These are phyloP conservation scores for Plasmodium gallinaceum DNA, from an alignment of 169 alveolate genomes.

Conservation along the genomic window DNA sequence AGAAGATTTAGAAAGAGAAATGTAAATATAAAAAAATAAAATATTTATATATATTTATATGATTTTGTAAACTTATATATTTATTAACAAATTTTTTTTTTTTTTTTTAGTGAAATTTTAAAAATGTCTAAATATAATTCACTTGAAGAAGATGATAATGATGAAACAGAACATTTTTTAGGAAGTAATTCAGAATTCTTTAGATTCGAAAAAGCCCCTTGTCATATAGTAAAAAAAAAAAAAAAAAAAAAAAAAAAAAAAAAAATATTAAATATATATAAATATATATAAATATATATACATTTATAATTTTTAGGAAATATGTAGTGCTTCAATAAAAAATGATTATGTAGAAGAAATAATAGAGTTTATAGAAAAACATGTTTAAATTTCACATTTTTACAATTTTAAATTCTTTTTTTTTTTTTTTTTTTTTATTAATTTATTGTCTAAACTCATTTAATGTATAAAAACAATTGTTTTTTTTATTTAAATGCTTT, in stretches of 20 bases:
- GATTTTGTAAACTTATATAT: not conserved
- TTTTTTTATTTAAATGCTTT: not conserved
- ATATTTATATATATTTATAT: not conserved
- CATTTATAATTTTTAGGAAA: conserved; percentile 18
- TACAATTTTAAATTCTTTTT: not conserved
- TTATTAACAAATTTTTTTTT: not conserved
- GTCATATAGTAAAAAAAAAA: conserved; percentile 24
- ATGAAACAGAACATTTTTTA: conserved; percentile 41
- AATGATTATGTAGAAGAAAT: conserved; percentile 46
- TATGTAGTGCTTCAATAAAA: conserved; percentile 55
- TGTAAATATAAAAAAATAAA: conserved; percentile 29
- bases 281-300: not conserved
- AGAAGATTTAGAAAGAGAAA: conserved; percentile 71
- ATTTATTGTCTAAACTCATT: not conserved
- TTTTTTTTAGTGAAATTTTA: conserved; percentile 58
- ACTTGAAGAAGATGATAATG: conserved; percentile 55
- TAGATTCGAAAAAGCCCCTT: conserved; percentile 72
- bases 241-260: not conserved
- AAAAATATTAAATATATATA: not conserved
- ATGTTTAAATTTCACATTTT: conserved; percentile 16
- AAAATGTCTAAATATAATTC: conserved; percentile 67
- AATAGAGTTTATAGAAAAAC: conserved; percentile 40
- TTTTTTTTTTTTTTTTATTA: conserved; percentile 12
- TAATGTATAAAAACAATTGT: conserved; percentile 8
- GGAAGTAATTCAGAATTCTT: conserved; percentile 68